Percentiles rank a stretch among this genome's conserved stretches.
Evolutionary conservation across 2,329 filamentous ascomycete genomes (phyloP).

Genomic region (Colletotrichum musae): DNA sequence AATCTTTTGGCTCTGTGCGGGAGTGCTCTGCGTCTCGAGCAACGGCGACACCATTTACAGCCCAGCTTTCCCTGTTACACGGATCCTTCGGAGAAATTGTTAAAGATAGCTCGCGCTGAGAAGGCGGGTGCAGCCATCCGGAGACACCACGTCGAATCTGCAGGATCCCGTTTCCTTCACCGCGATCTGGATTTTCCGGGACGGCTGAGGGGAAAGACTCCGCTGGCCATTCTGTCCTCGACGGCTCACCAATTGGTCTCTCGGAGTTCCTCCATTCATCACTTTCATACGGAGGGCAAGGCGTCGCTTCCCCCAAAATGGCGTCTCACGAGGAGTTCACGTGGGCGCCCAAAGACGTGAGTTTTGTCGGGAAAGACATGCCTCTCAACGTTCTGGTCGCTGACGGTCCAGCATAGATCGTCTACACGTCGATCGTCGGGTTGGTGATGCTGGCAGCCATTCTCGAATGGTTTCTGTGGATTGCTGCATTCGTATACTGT

Average conservation of each 20-base stretch:
- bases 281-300: background rate
- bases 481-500: constrained; percentile 95
- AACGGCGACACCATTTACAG: background rate
- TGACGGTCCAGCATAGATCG: constrained; percentile 70
- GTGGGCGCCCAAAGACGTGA: constrained; percentile 66
- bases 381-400: background rate
- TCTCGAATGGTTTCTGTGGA: constrained; percentile 95
- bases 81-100: background rate
- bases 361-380: constrained; percentile 35
- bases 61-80: background rate
- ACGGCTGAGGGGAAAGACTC: constrained; percentile 3
- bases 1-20: no score
- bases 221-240: background rate
- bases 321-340: constrained; percentile 51
- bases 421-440: constrained; percentile 87
- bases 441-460: constrained; percentile 86
- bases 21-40: background rate
- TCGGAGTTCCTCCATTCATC: background rate
- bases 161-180: constrained; percentile 28
- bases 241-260: background rate
- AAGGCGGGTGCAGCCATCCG: constrained; percentile 32
- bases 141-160: constrained; percentile 20
- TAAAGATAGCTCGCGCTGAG: constrained; percentile 17
- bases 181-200: constrained; percentile 9
- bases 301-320: constrained; percentile 52